Evolutionary conservation across 805 yeast species (phyloP).

Genomic region (Wickerhamomyces queroliae): DNA sequence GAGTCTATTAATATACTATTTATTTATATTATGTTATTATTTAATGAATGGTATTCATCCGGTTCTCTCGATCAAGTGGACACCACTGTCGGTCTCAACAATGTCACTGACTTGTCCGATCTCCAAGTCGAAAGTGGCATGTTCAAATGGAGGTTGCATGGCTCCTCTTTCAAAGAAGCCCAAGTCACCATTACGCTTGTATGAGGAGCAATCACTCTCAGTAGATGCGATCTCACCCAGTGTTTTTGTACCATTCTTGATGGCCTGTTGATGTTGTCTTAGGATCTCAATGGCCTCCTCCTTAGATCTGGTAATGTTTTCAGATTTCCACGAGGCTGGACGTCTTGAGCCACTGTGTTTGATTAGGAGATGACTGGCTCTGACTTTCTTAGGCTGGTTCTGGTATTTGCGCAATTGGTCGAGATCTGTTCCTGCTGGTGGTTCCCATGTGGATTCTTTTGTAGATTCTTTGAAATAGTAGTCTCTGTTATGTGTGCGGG

Average conservation of each 20-base stretch:
- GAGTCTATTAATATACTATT: too few relatives aligned
- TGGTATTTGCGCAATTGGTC: conserved; percentile 54
- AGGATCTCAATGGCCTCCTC: conserved; percentile 76
- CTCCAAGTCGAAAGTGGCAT: conserved; percentile 74
- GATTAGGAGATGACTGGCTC: conserved; percentile 76
- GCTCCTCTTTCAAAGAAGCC: conserved; percentile 86
- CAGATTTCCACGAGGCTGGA: conserved; percentile 88
- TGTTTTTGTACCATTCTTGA: conserved; percentile 57
- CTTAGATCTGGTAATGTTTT: conserved; percentile 67
- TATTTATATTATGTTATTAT: too few relatives aligned
- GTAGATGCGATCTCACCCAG: conserved; percentile 71
- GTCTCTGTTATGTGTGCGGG: conserved; percentile 78
- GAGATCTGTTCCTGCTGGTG: conserved; percentile 78
- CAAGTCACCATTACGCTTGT: conserved; percentile 83
- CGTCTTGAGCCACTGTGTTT: conserved; percentile 82
- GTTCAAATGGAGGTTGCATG: conserved; percentile 94
- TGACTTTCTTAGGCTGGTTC: conserved; percentile 58
- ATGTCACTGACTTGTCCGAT: conserved; percentile 80
- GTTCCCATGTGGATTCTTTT: conserved; percentile 80
- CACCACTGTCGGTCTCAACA: conserved; percentile 87
- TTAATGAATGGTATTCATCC: conserved; percentile 35
- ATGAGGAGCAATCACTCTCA: conserved; percentile 87
- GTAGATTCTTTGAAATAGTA: conserved; percentile 72
- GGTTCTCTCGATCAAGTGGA: conserved; percentile 82
- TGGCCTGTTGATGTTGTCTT: conserved; percentile 48